Conservation (phyloP, 179 eudicot genomes). For the Beta lomatogona region DNA sequence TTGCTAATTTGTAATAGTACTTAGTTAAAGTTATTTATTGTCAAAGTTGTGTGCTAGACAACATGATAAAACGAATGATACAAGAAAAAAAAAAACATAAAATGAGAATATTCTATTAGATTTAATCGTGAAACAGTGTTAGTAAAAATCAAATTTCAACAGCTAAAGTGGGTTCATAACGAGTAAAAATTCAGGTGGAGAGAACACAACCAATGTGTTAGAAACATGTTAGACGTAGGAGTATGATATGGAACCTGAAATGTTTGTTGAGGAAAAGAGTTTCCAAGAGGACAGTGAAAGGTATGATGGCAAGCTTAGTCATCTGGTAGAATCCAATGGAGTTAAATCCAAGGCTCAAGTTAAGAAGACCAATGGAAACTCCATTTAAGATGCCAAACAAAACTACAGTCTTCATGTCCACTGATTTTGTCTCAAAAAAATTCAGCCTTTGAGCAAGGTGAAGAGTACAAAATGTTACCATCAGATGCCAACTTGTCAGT, state of each 20-base stretch:
- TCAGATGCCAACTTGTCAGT: slow-evolving; percentile 91
- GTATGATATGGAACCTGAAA: slow-evolving; percentile 55
- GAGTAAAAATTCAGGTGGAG: too few relatives aligned
- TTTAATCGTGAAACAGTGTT: too few relatives aligned
- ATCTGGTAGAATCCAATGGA: slow-evolving; percentile 97
- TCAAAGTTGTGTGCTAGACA: too few relatives aligned
- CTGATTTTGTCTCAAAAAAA: slow-evolving; percentile 73
- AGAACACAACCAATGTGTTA: too few relatives aligned
- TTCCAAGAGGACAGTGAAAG: slow-evolving; percentile 87
- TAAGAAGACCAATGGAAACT: slow-evolving; percentile 83
- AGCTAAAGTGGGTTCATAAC: too few relatives aligned
- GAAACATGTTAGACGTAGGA: background rate
- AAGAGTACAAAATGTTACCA: slow-evolving; percentile 88
- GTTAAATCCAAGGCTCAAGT: slow-evolving; percentile 88
- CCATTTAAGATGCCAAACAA: slow-evolving; percentile 84
- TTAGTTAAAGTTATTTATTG: too few relatives aligned
- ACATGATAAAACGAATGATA: too few relatives aligned
- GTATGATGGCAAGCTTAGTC: slow-evolving; percentile 96
- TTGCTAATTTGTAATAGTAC: too few relatives aligned
- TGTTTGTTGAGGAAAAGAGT: slow-evolving; percentile 82
- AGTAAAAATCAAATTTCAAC: too few relatives aligned
- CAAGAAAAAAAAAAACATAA: too few relatives aligned
- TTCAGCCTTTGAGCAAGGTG: slow-evolving; percentile 73
- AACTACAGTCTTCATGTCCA: slow-evolving; percentile 82
- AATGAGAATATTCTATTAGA: too few relatives aligned